Evolutionary conservation across 805 yeast species (phyloP), one percentile per base, ranked within the genome.

Genomic region (Lipomyces orientalis): DNA sequence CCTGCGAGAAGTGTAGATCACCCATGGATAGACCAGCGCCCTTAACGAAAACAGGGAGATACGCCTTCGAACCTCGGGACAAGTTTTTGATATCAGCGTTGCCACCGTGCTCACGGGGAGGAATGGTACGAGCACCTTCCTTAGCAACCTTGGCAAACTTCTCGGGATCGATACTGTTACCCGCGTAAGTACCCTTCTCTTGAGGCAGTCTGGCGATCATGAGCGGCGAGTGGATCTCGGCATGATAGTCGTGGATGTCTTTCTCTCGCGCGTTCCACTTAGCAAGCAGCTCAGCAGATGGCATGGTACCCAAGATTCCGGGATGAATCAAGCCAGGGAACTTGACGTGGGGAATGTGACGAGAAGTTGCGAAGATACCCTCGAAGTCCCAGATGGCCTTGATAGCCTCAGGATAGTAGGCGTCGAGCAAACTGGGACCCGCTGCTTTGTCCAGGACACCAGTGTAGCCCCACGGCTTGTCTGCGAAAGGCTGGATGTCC

Each of bases 391-490:
- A 84, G 51, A 84, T 77, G 2, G 87, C 86, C 71, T 84, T 84
- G 16, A 85, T 85, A 19, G 84, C 82, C 60, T 82, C 80, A 5
- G 87, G 86, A 71, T 82, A 84, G 69, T 80, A 82, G 59, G 78
- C 76, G 71, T 83, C 86, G 39, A 84, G 75, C 68, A 84, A 83
- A 1, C 86, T 85, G 19, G 86, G 86, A 2, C 86, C 87, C 67
- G 84, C 82, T 65, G 76, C 79, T 72, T 81, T 82, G 63, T 82
- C 82, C 70, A 84, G 83, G 2, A 84, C 75, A 16, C 86, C 87
- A 71, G 82, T 79, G 72, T 84, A 84, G 0, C 87, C 87, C 86
- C 87, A 84, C 12, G 86, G 85, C 65, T 80, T 84, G 72, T 82
- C 77, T 62, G 83, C 85, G 63, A 83, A 74, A 2, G 87, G 86